Evolutionary conservation across 306 rosid genomes (phyloP).

Genomic region (Abrus precatorius): DNA sequence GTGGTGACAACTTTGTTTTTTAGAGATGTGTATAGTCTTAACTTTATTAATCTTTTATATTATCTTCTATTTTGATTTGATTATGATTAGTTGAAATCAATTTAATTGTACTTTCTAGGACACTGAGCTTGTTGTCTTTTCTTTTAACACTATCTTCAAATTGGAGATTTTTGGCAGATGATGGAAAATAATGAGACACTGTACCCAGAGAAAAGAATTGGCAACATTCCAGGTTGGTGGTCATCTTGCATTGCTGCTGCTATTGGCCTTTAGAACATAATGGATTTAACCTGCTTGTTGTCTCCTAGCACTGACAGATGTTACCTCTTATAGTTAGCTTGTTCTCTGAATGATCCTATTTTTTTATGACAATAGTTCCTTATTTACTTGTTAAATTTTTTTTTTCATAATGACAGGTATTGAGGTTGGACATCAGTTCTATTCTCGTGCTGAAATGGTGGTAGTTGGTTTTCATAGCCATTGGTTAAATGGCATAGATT

Average conservation of each 20-base stretch:
- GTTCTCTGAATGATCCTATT: neutral
- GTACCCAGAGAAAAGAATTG: conserved; percentile 69
- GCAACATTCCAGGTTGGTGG: conserved; percentile 81
- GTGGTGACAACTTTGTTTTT: neutral
- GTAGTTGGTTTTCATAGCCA: conserved; percentile 94
- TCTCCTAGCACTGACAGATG: neutral
- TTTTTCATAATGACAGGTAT: conserved; percentile 65
- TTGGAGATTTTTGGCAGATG: conserved; percentile 72
- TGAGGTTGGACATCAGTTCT: conserved; percentile 90
- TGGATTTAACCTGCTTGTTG: neutral
- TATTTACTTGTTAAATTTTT: neutral
- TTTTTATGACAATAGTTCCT: neutral
- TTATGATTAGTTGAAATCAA: neutral
- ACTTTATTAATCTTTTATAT: conserved; percentile 2
- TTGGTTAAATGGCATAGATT: conserved; percentile 97
- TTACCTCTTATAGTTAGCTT: conserved; percentile 11
- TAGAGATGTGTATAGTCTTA: neutral
- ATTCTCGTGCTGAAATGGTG: conserved; percentile 98
- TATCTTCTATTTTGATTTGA: neutral
- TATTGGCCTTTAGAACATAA: neutral
- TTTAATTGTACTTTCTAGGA: conserved; percentile 8
- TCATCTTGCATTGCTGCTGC: conserved; percentile 36
- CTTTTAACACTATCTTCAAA: conserved; percentile 30
- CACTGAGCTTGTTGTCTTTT: neutral
- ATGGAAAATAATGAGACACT: conserved; percentile 60